phyloP scores from a whole-genome alignment of 192 early-diverging fungal genomes.

The Gonapodya prolifera region DNA sequence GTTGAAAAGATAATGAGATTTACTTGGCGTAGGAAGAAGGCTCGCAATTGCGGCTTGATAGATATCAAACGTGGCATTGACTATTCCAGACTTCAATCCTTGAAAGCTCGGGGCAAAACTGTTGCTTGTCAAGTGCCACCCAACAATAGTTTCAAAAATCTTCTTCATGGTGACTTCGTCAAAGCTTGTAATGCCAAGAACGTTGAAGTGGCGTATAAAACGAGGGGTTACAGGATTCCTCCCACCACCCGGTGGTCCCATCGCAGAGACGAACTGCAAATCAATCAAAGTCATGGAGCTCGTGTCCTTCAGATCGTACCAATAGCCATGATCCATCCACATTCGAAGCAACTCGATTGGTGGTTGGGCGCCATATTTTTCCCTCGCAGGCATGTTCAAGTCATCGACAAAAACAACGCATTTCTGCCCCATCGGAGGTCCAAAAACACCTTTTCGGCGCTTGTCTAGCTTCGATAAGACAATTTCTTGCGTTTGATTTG shows the following conservation, averaged over 20 bases:
- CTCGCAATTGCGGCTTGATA: constrained; percentile 39
- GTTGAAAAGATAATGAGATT: constrained; percentile 51
- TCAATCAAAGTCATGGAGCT: constrained; percentile 27
- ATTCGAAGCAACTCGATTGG: constrained; percentile 44
- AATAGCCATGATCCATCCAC: constrained; percentile 52
- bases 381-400: constrained; percentile 48
- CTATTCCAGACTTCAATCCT: constrained; percentile 22
- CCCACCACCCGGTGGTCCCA: constrained; percentile 49
- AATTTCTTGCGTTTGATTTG: constrained; percentile 48
- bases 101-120: constrained; percentile 23
- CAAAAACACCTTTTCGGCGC: constrained; percentile 42
- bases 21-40: constrained; percentile 38
- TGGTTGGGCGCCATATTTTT: constrained; percentile 44
- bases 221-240: constrained; percentile 39
- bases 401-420: constrained; percentile 46
- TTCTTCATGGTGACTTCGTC: constrained; percentile 33
- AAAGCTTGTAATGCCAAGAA: constrained; percentile 35
- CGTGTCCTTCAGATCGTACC: constrained; percentile 28
- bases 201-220: constrained; percentile 44
- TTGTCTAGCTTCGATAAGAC: constrained; percentile 49
- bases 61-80: constrained; percentile 33
- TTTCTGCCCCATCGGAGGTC: constrained; percentile 37
- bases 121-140: constrained; percentile 40
- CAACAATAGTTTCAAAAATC: constrained; percentile 42
- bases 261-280: constrained; percentile 44